Evolutionary conservation across 805 yeast genomes (phyloP), one percentile per base, ranked within the genome.

Genomic region (Cyberlindnera euphorbiae): DNA sequence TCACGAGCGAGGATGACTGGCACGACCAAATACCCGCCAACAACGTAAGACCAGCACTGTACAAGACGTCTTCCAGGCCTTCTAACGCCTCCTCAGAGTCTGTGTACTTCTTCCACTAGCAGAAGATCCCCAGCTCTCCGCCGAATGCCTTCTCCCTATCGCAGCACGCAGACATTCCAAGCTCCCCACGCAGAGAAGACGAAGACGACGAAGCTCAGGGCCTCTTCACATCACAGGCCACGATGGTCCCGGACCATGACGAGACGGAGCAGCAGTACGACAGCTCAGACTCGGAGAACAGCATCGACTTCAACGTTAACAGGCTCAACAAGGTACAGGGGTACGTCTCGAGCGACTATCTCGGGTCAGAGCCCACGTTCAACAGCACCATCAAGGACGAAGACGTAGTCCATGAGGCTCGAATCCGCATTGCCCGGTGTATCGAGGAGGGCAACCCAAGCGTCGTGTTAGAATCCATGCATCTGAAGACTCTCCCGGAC

Each of bases 401-500:
- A 9, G 53, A 46, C 14, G 15, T 28, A 18, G 39, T 25, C 2
- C 33, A 38, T 9, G 31, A 28, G 5, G 78, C 78, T 0, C 46
- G 70, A 13, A 61, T 62, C 4, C 53, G 64, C 4, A 66, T 77
- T 12, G 56, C 69, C 10, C 52, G 58, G 4, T 60, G 72, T 3
- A 73, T 78, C 41, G 82, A 75, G 42, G 64, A 70, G 28, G 64
- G 67, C 6, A 44, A 52, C 8, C 63, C 74, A 1, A 59, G 50
- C n/a, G 59, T 78, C 3, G 56, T 67, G 37, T 47, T 78, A 18
- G 81, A 76, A 35, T 56, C 66, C 12, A 50, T 75, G 55, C 67
- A 64, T 0, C 55, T 78, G 26, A 60, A 58, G 9, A 67, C 67
- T 6, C 53, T 78, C 4, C 83, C 85, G 1, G 76, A 73, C 34